Conservation (phyloP, 768 basidiomycete species). For the Chalciporus piperatus region DNA sequence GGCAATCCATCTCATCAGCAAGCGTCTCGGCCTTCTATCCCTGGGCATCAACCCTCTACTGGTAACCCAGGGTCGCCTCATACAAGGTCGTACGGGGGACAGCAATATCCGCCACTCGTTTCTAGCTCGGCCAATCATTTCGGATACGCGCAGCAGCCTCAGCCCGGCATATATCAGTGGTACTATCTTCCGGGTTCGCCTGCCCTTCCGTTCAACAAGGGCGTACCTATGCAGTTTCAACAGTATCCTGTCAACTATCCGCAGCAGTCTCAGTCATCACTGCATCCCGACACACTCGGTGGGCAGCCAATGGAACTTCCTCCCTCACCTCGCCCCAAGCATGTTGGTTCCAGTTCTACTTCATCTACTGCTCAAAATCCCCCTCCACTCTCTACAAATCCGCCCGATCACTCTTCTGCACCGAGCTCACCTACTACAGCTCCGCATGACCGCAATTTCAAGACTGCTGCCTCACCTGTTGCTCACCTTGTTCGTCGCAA, state of each 20-base stretch:
- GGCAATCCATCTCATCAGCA: conserved; percentile 26
- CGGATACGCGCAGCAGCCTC: conserved; percentile 37
- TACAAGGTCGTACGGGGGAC: conserved; percentile 21
- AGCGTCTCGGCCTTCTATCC: conserved; percentile 14
- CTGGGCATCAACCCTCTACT: conserved; percentile 24
- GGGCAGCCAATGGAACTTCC: conserved; percentile 16
- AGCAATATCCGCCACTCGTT: conserved; percentile 12
- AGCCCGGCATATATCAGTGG: conserved; percentile 45
- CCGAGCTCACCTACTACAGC: conserved; percentile 1
- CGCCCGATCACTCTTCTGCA: conserved; percentile 2
- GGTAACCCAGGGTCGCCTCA: conserved; percentile 16
- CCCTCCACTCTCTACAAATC: not conserved
- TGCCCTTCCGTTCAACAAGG: conserved; percentile 27
- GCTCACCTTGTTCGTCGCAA: conserved; percentile 42
- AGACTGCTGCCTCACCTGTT: conserved; percentile 2
- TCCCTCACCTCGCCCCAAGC: conserved; percentile 11
- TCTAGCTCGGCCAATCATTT: conserved; percentile 35
- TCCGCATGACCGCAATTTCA: not conserved
- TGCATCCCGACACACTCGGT: conserved; percentile 17
- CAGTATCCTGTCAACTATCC: conserved; percentile 33
- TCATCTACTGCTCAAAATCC: not conserved
- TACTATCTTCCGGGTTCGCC: conserved; percentile 39
- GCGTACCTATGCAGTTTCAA: conserved; percentile 30
- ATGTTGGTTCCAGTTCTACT: not conserved
- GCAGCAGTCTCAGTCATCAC: conserved; percentile 16